Evolutionary conservation across 768 basidiomycete genomes (phyloP), one percentile per base, ranked within the genome.

Genomic region (Suillus cothurnatus): DNA sequence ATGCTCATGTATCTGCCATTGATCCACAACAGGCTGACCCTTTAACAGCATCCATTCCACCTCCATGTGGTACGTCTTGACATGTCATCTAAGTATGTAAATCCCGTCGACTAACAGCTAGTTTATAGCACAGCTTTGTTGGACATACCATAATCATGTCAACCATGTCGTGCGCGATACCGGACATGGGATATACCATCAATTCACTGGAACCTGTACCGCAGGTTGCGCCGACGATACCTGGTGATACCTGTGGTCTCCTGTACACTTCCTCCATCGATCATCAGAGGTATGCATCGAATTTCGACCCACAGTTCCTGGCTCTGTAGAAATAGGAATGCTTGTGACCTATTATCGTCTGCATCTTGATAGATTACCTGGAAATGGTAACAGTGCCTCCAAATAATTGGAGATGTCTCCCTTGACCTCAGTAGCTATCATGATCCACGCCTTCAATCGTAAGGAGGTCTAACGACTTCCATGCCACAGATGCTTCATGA

Each of bases 31-130:
- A 50, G 26, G 17, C 49, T 17, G 49, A 50, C 14, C 6, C 49
- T 26, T 28, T 26, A 69, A 28, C 80, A 70, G 64, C 67, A 71
- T 47, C 71, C 66, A n/a, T 72, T 71, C 55, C 66, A 71, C 47
- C 55, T 68, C 1, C 71, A 70, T 28, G 71, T 64, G 23, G 69
- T 70, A 52, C 15, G 71, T 61, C 38, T 52, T 19, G 26, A 28
- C 4, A 28, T 28, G 2, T 4, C 8, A 28, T 28, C 8, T 28
- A 28, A 28, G 26, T 28, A 28, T 52, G 26, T 4, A 28, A 26
- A 28, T 26, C 23, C 14, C 12, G 5, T 49, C 14, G 23, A 50
- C 50, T 23, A 28, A 50, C 7, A 50, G 15, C 15, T 50, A 17
- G 50, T 28, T 50, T 17, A 50, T 8, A 28, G 26, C 15, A 49